A percentile compares a stretch with the other conserved stretches of the same genome.
phyloP scores from a whole-genome alignment of 805 yeast species.

The Hanseniaspora vineae region DNA sequence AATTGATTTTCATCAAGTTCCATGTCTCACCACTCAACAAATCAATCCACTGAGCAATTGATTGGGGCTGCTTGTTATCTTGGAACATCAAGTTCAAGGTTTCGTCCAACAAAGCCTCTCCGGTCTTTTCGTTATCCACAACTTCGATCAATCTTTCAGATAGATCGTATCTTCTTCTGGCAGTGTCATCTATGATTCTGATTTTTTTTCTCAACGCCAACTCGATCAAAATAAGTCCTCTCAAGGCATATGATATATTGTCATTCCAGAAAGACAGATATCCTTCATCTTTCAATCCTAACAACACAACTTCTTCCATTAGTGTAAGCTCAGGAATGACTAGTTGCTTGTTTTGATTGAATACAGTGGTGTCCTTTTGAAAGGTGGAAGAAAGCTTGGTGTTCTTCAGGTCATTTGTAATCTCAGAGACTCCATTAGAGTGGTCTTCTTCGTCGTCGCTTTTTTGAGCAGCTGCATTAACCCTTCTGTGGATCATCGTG shows the following conservation, averaged over 20 bases:
- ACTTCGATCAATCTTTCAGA: slow-evolving; percentile 83
- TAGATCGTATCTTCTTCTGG: slow-evolving; percentile 77
- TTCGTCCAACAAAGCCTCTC: slow-evolving; percentile 91
- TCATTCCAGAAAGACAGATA: slow-evolving; percentile 97
- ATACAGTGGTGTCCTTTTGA: slow-evolving; percentile 73
- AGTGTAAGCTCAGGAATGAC: slow-evolving; percentile 61
- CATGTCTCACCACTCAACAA: slow-evolving; percentile 91
- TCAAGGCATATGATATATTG: slow-evolving; percentile 85
- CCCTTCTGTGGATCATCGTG: slow-evolving; percentile 7
- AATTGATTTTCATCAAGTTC: slow-evolving; percentile 88
- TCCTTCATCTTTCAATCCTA: slow-evolving; percentile 95
- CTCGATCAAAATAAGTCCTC: slow-evolving; percentile 89
- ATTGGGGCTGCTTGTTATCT: slow-evolving; percentile 50
- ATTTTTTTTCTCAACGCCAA: slow-evolving; percentile 85
- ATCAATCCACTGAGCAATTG: slow-evolving; percentile 88
- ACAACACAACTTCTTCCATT: slow-evolving; percentile 90
- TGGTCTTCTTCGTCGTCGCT: slow-evolving; percentile 13
- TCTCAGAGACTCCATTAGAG: slow-evolving; percentile 2
- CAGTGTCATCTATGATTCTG: slow-evolving; percentile 81
- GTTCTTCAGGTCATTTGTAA: neutral
- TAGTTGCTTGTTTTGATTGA: slow-evolving; percentile 31
- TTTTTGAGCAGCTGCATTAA: slow-evolving; percentile 5
- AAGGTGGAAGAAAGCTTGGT: neutral
- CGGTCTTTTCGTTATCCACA: slow-evolving; percentile 74
- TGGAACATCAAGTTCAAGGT: slow-evolving; percentile 79